Conservation (phyloP, 768 basidiomycete genomes). For the Rhizopogon roseolus region DNA sequence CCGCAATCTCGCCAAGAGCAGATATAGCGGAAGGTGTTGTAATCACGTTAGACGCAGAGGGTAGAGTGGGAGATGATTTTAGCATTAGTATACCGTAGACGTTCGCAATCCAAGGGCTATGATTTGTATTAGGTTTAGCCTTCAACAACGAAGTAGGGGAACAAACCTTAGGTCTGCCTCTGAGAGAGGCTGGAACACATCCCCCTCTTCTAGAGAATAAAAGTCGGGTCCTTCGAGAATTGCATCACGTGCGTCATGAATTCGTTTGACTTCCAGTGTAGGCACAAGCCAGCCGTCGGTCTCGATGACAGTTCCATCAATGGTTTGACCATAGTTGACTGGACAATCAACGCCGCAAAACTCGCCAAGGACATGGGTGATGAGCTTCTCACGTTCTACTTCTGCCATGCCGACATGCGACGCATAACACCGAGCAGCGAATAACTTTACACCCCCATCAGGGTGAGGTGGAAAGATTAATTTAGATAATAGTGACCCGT, state of each 20-base stretch:
- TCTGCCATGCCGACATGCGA: constrained; percentile 77
- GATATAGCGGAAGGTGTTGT: constrained; percentile 55
- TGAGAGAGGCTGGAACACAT: constrained; percentile 30
- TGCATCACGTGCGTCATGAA: constrained; percentile 45
- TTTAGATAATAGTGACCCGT: constrained; percentile 34
- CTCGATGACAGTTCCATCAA: constrained; percentile 38
- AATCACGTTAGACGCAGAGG: constrained; percentile 42
- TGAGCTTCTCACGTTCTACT: constrained; percentile 62
- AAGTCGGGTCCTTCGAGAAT: constrained; percentile 43
- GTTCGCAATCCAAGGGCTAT: constrained; percentile 53
- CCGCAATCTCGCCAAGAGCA: constrained; percentile 58
- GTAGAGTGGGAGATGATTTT: constrained; percentile 33
- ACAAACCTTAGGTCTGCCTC: constrained; percentile 53
- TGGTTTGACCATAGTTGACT: constrained; percentile 48
- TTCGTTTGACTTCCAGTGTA: constrained; percentile 58
- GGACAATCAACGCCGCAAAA: constrained; percentile 55
- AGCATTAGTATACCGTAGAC: constrained; percentile 66
- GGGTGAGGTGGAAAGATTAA: constrained; percentile 49
- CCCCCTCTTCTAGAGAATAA: constrained; percentile 36
- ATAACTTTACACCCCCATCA: constrained; percentile 57
- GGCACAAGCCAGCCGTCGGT: constrained; percentile 86
- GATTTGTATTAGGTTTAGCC: constrained; percentile 1
- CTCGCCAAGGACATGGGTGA: constrained; percentile 57
- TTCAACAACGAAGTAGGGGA: background rate
- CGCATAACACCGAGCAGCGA: constrained; percentile 78